Evolutionary conservation across 768 basidiomycete genomes (phyloP), one percentile per base, ranked within the genome.

Genomic region (Dendrothele bispora): DNA sequence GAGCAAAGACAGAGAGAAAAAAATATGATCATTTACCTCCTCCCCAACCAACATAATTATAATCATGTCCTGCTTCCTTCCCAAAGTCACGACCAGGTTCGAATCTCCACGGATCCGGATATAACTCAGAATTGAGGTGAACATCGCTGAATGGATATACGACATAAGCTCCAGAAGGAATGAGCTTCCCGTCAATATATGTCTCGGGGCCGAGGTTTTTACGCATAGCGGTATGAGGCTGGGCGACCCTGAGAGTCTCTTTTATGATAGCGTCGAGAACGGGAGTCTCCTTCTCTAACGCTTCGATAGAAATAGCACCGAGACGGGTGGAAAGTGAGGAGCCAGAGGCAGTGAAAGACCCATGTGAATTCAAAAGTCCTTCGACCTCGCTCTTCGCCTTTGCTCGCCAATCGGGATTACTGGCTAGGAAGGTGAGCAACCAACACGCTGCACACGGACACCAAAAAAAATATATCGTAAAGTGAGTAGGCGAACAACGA

Each of bases 141-240:
- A 88, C 82, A 59, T 86, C 84, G 61, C 83, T 85, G 64, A 88
- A 89, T 36, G 87, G 88, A 66, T 88, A 90, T 36, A 88, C 74
- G 39, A 88, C 78, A 59, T 86, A 89, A 45, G 86, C 78, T 48
- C 86, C 88, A 18, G 83, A 82, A 26, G 86, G 86, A 25, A 91
- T 77, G 30, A 75, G 66, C 65, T 83, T 86, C 51, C 79, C 79
- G 66, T 83, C 78, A 55, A 91, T 83, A 56, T 82, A 74, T 28
- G 82, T 65, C 48, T 86, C 83, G 55, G 84, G 84, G 15, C 87
- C 88, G 49, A 88, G 67, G 62, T 90, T 89, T 50, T 84, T 79
- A 61, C 88, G 79, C 86, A 89, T 88, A 48, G 88, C 88, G 1
- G 80, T 79, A 64, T 89, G 86, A 35, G 88, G 86, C 70, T 89